A percentile compares a stretch with the other conserved stretches of the same genome.
Evolutionary conservation across 139 green algal species (phyloP).

Genomic region (Pleodorina starrii): DNA sequence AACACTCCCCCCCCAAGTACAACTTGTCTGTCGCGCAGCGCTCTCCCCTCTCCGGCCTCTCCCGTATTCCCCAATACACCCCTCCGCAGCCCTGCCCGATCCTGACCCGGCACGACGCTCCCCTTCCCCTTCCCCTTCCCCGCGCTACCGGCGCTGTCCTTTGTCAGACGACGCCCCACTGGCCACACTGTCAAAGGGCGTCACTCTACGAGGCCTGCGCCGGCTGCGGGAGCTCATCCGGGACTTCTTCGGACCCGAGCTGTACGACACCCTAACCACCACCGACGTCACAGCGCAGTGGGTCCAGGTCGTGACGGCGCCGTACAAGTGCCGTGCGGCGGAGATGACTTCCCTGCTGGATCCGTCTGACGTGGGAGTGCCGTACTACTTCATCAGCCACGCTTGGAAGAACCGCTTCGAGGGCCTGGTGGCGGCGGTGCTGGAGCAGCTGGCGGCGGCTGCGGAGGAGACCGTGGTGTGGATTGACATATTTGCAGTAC

Average conservation of each 20-base stretch:
- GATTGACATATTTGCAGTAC: constrained; percentile 14
- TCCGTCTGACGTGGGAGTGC: neutral
- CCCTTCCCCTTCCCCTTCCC: too few species aligned
- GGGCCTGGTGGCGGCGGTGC: neutral
- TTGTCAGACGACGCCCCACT: neutral
- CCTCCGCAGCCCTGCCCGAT: too few species aligned
- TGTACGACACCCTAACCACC: neutral
- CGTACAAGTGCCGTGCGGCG: neutral
- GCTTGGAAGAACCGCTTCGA: neutral
- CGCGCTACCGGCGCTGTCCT: too few species aligned
- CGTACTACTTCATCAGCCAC: neutral
- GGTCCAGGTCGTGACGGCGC: neutral
- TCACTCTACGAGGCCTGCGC: neutral
- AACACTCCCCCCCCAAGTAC: too few species aligned
- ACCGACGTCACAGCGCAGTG: neutral
- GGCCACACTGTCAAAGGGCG: neutral
- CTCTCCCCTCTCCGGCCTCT: too few species aligned
- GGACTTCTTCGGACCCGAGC: neutral
- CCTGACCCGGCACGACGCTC: too few species aligned
- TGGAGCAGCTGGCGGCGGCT: neutral
- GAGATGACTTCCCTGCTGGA: neutral
- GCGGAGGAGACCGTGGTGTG: neutral
- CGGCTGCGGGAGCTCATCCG: neutral
- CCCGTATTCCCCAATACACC: too few species aligned
- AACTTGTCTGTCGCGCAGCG: too few species aligned